Base-by-base conservation (phyloP, 257 asterid species). In the Solanum sitiens region DNA sequence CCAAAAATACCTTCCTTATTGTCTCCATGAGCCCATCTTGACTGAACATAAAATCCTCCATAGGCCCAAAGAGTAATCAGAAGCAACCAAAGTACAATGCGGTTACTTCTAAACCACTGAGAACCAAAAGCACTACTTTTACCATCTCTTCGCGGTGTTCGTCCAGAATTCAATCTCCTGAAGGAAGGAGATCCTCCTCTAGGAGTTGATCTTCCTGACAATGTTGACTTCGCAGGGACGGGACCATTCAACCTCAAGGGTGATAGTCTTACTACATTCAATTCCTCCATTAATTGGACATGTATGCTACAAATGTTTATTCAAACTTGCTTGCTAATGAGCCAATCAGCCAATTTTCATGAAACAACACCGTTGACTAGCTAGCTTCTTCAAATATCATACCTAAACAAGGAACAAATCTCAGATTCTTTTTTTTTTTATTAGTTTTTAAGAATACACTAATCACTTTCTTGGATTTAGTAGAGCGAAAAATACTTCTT, bases 1-100 rank as follows among this genome's bases (percentile, higher is more conserved):
- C 98, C 98, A 84, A 97, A 97, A n/a, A 96, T 94, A 65, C 92
- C 96, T 86, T 97, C 99, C 92, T 96, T 96, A 87, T 97, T 97
- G 89, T 97, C 98, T 35, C 99, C 99, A 70, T 97, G 99, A 20
- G 99, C 99, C 99, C 99, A 97, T 65, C 92, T 94, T 37, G 99
- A 97, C 92, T 97, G 99, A 86, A 96, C 87, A 86, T 93, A 96
- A 89, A 97, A 96, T 63, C 98, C 98, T 50, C 95, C 99, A 89
- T 97, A 97, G 20, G 99, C 93, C 99, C 98, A 97, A 65, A 97
- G 97, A 79, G 99, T 95, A 90, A 97, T 97, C 92, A 97, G 72
- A 86, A 97, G 98, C 95, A 97, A 86, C 99, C 98, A 96, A 84
- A 95, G 95, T 79, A 97, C 92, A 88, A 97, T 91, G 79, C 98